Evolutionary conservation across 805 yeast genomes (phyloP).

Genomic region (Zygoascus ofunaensis): DNA sequence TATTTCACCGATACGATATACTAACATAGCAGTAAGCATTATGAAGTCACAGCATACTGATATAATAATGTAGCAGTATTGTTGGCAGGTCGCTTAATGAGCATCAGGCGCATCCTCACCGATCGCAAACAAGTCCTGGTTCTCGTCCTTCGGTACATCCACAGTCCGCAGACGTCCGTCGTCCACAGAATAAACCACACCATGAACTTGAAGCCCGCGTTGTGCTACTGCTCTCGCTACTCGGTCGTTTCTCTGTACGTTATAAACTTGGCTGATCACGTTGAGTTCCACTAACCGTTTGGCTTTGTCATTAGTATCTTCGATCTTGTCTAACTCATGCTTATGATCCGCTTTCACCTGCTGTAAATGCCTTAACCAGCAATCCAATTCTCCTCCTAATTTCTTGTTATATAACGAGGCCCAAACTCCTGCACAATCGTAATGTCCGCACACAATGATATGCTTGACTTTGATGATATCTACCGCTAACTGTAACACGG

Average conservation of each 20-base stretch:
- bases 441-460: constrained; percentile 85
- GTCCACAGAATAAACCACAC: constrained; percentile 74
- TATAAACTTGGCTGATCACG: constrained; percentile 61
- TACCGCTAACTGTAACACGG: constrained; percentile 81
- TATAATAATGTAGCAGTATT: no score
- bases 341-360: constrained; percentile 57
- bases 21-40: no score
- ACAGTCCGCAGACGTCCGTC: constrained; percentile 52
- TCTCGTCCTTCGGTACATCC: constrained; percentile 21
- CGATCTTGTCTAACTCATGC: constrained; percentile 39
- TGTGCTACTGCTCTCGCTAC: constrained; percentile 56
- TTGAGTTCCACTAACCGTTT: constrained; percentile 61
- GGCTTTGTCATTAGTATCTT: constrained; percentile 47
- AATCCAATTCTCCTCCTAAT: constrained; percentile 60
- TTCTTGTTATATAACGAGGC: constrained; percentile 60
- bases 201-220: constrained; percentile 68
- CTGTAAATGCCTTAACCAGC: constrained; percentile 59
- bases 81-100: not conserved
- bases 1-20: no score
- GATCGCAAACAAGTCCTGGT: not conserved
- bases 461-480: constrained; percentile 73
- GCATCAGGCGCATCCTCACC: not conserved
- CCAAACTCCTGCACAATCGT: constrained; percentile 90
- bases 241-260: constrained; percentile 51
- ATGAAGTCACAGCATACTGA: no score